Evolutionary conservation across 2,329 filamentous ascomycete species (phyloP).

Genomic region (Xylariaceae sp.): DNA sequence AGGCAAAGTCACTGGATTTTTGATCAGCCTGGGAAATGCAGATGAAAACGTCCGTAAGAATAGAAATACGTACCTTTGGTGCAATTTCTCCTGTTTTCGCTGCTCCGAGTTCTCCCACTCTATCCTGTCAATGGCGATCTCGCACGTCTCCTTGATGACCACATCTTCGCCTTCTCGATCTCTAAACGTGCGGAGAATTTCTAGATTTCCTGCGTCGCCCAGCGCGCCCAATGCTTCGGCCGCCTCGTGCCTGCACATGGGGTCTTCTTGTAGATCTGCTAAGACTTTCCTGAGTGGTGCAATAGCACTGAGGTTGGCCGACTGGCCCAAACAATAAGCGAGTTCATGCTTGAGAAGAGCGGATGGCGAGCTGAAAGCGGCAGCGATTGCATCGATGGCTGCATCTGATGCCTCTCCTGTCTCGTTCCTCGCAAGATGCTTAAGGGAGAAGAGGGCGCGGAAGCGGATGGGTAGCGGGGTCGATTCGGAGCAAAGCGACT

Average conservation of each 20-base stretch:
- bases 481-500: conserved; percentile 78
- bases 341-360: conserved; percentile 95
- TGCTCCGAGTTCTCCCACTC: conserved; percentile 85
- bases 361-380: conserved; percentile 82
- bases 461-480: conserved; percentile 88
- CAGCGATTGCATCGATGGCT: conserved; percentile 81
- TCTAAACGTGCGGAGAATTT: conserved; percentile 73
- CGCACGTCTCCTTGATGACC: conserved; percentile 92
- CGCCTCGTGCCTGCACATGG: conserved; percentile 96
- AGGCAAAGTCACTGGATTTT: conserved; percentile 81
- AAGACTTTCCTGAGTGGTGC: conserved; percentile 76
- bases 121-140: conserved; percentile 93
- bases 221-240: conserved; percentile 93
- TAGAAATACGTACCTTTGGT: conserved; percentile 68
- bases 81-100: conserved; percentile 76
- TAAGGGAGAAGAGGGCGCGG: conserved; percentile 95
- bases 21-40: conserved; percentile 27
- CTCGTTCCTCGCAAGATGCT: conserved; percentile 79
- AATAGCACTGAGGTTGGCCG: conserved; percentile 75
- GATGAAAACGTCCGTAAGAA: not conserved
- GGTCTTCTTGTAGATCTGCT: conserved; percentile 79
- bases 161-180: conserved; percentile 78
- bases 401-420: conserved; percentile 65
- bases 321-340: conserved; percentile 95
- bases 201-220: conserved; percentile 75